Evolutionary conservation across 2,329 filamentous ascomycete species (phyloP).

Genomic region (Dactylellina drechsleri): DNA sequence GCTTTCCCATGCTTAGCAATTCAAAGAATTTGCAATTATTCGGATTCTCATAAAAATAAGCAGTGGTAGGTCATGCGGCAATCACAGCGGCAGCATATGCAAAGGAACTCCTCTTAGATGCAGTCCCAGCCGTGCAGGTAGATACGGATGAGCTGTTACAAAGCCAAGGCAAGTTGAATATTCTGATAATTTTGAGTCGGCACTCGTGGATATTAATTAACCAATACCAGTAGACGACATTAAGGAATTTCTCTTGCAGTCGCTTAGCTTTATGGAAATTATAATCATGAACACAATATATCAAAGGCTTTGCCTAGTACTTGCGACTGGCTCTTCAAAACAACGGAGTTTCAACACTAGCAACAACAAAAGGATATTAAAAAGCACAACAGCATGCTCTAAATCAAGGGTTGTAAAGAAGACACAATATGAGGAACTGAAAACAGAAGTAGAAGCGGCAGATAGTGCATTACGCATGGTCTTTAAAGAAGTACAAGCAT

Average conservation of each 20-base stretch:
- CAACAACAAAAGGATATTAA: neutral
- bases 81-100: conserved; percentile 19
- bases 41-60: conserved; percentile 29
- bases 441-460: no score
- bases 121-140: neutral
- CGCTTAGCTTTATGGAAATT: conserved; percentile 26
- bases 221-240: neutral
- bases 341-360: neutral
- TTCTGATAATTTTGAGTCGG: conserved; percentile 19
- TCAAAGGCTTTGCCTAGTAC: conserved; percentile 27
- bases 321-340: conserved; percentile 57
- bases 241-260: neutral
- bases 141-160: neutral
- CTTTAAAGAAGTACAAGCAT: no score
- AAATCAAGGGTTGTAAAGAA: conserved; percentile 59
- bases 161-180: conserved; percentile 5
- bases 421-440: no score
- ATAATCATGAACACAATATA: conserved; percentile 51
- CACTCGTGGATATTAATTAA: neutral
- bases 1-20: conserved; percentile 17
- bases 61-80: conserved; percentile 22
- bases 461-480: no score
- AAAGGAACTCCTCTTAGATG: conserved; percentile 18
- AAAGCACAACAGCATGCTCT: conserved; percentile 56
- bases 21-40: conserved; percentile 27